A percentile compares a stretch with the other conserved stretches of the same genome.
These are phyloP conservation scores for Dryadomyces sulphureus DNA, from an alignment of 2,329 filamentous ascomycete species.

Conservation along the genomic window DNA sequence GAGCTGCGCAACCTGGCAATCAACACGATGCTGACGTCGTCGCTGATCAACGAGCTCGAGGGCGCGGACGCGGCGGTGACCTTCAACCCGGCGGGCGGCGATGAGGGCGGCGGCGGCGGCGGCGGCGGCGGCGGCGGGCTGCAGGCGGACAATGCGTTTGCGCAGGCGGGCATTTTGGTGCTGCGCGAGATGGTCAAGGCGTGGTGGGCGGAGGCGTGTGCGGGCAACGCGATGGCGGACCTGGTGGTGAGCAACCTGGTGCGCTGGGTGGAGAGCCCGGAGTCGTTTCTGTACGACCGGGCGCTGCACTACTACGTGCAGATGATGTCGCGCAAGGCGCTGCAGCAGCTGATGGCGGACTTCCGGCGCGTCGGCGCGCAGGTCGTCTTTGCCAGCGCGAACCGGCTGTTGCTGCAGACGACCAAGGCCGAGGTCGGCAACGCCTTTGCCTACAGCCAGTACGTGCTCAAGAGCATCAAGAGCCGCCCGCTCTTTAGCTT, in stretches of 20 bases:
- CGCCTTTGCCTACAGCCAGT: conserved; percentile 91
- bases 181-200: conserved; percentile 96
- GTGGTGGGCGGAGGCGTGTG: conserved; percentile 94
- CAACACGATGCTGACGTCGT: conserved; percentile 94
- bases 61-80: conserved; percentile 74
- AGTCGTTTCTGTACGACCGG: conserved; percentile 88
- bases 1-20: conserved; percentile 90
- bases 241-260: conserved; percentile 95
- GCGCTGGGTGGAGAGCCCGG: conserved; percentile 88
- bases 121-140: conserved; percentile 55
- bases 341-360: conserved; percentile 92
- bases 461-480: conserved; percentile 95
- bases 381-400: conserved; percentile 86
- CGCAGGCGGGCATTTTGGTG: conserved; percentile 79
- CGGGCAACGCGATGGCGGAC: conserved; percentile 86
- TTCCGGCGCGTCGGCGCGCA: conserved; percentile 91
- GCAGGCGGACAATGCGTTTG: conserved; percentile 79
- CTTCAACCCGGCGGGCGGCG: conserved; percentile 52
- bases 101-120: conserved; percentile 47
- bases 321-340: conserved; percentile 95
- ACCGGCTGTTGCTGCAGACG: conserved; percentile 81
- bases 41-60: conserved; percentile 91
- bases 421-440: conserved; percentile 95
- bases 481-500: conserved; percentile 93
- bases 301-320: conserved; percentile 95